Percentiles rank a stretch among this genome's conserved stretches.
These are phyloP conservation scores for Oryza glaberrima DNA, from an alignment of 176 grass and related monocot genomes.

Conservation along the genomic window DNA sequence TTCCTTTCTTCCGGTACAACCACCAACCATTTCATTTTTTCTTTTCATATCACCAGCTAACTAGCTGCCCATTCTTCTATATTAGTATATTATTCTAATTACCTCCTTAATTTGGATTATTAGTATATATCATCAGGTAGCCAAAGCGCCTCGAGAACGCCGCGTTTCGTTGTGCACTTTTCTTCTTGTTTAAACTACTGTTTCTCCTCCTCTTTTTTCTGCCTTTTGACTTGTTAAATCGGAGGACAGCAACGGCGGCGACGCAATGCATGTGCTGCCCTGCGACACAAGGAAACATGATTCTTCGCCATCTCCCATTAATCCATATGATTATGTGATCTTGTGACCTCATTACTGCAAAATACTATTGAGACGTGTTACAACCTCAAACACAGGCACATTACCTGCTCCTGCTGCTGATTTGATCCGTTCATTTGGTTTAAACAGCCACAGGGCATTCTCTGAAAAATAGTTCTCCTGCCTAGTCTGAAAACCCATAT, in stretches of 20 bases:
- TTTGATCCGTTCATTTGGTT: background rate
- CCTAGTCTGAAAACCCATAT: background rate
- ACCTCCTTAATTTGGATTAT: background rate
- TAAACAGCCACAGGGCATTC: background rate
- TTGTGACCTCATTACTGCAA: no score
- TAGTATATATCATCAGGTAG: background rate
- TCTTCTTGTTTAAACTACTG: background rate
- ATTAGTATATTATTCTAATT: background rate
- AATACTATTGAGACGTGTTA: background rate
- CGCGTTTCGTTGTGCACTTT: background rate
- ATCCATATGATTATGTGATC: background rate
- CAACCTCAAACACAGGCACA: background rate
- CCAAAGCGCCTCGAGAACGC: conserved; percentile 11
- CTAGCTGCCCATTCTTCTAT: background rate
- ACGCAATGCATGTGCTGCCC: background rate
- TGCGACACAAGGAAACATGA: background rate
- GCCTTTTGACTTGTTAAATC: conserved; percentile 4
- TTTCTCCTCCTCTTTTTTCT: background rate
- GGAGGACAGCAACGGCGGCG: background rate
- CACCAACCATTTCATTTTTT: background rate
- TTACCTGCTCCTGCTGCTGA: background rate
- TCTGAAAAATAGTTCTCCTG: background rate
- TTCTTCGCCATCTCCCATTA: background rate
- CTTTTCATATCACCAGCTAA: background rate
- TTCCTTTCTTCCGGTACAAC: conserved; percentile 17